Evolutionary conservation across 2,329 filamentous ascomycete species (phyloP), one percentile per base, ranked within the genome.

Genomic region (Aspergillus thermomutatus): DNA sequence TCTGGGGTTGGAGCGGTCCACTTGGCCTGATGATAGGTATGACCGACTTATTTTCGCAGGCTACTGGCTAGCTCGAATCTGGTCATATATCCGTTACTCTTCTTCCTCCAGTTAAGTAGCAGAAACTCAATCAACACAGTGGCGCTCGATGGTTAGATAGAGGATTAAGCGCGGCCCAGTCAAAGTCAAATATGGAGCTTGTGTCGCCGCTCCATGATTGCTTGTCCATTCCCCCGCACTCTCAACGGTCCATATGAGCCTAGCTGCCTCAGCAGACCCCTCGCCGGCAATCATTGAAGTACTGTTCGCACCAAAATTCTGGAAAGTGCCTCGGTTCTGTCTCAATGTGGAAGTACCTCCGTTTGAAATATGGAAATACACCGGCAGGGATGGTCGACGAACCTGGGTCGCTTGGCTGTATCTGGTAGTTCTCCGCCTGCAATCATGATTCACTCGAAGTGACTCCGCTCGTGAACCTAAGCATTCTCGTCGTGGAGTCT

Each of bases 301-400:
- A 52, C 23, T 46, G 52, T 28, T 52, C 43, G n/a, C 37, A 25
- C 25, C 46, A 53, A 47, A 55, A 53, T 37, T 48, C 40, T 51
- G 47, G 52, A 56, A 56, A 49, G 37, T 63, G 60, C 69, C 69
- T 71, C 69, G 69, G 69, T 58, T 66, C 60, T 62, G 59, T 64
- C 63, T 63, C 27, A 55, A 53, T 52, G 17, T 21, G 54, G 54
- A 34, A 56, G 28, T 34, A 58, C n/a, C 31, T 41, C 59, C 57
- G 55, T 59, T 56, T 58, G 34, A 56, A 58, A 51, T 43, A 56
- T 50, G 52, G 8, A 17, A 10, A n/a, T 57, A 45, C 56, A 59
- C 58, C 59, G 41, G 41, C 10, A 45, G 19, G 9, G 21, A 7
- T 14, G 14, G 10, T 26, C 19, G 11, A 7, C 14, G 21, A 46